Conservation (phyloP, 2,329 filamentous ascomycete genomes). For the Penicillium concentricum region DNA sequence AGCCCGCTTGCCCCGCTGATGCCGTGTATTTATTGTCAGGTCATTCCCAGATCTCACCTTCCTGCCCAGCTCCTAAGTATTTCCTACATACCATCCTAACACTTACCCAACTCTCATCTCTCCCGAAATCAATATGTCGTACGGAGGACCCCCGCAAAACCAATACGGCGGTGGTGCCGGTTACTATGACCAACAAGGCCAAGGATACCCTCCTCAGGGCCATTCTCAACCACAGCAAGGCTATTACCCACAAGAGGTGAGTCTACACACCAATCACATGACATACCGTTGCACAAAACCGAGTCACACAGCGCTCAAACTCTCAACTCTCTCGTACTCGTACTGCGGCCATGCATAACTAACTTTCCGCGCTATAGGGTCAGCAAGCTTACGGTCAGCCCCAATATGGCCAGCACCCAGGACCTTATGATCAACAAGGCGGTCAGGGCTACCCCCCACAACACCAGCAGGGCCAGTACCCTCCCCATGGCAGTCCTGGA, state of each 20-base stretch:
- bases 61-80: not conserved
- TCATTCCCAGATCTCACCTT: not conserved
- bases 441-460: conserved; percentile 4
- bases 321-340: not conserved
- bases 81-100: not conserved
- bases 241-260: conserved; percentile 29
- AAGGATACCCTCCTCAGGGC: conserved; percentile 20
- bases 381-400: conserved; percentile 20
- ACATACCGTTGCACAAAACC: not conserved
- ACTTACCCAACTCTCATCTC: not conserved
- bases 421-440: conserved; percentile 15
- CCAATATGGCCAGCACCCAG: conserved; percentile 18
- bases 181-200: conserved; percentile 25
- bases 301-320: not conserved
- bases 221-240: conserved; percentile 24
- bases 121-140: conserved; percentile 16
- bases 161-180: conserved; percentile 21
- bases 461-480: conserved; percentile 13
- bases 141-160: conserved; percentile 22
- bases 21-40: conserved; percentile 9
- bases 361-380: conserved; percentile 7
- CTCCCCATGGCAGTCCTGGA: conserved; percentile 17
- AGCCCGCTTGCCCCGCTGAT: conserved; percentile 13
- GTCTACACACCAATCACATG: not conserved
- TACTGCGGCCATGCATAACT: not conserved